These are phyloP conservation scores for Juncus effusus DNA, from an alignment of 176 grass and related monocot genomes.

Conservation along the genomic window DNA sequence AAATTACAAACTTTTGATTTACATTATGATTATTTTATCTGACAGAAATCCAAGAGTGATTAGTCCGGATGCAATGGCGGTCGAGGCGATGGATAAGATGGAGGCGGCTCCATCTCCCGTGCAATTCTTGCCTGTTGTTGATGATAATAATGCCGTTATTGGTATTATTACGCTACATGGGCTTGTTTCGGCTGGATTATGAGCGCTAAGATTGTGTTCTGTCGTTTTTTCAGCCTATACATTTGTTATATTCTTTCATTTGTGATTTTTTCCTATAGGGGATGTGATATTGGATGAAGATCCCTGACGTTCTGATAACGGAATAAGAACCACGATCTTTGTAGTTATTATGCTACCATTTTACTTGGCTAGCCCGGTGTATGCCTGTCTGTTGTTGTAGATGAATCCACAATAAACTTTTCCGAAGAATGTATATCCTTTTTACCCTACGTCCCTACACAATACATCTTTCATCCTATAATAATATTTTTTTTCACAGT, in stretches of 20 bases:
- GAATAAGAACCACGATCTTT: too few species aligned
- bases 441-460: too few species aligned
- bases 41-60: constrained; percentile 82
- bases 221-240: background rate
- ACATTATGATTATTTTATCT: background rate
- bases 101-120: constrained; percentile 81
- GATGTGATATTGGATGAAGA: too few species aligned
- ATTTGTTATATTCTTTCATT: constrained; percentile 9
- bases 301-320: too few species aligned
- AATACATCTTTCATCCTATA: too few species aligned
- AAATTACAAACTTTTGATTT: too few species aligned
- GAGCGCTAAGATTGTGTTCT: background rate
- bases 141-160: constrained; percentile 47
- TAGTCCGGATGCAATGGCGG: constrained; percentile 78
- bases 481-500: too few species aligned
- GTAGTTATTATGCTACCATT: too few species aligned
- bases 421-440: too few species aligned
- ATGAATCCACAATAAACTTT: too few species aligned
- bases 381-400: too few species aligned
- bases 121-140: constrained; percentile 87
- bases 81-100: constrained; percentile 93
- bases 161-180: constrained; percentile 92
- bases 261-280: constrained; percentile 6
- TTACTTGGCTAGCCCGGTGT: too few species aligned
- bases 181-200: constrained; percentile 82